Conservation (phyloP, 208 protist species). For the Trichomonas gallinae region DNA sequence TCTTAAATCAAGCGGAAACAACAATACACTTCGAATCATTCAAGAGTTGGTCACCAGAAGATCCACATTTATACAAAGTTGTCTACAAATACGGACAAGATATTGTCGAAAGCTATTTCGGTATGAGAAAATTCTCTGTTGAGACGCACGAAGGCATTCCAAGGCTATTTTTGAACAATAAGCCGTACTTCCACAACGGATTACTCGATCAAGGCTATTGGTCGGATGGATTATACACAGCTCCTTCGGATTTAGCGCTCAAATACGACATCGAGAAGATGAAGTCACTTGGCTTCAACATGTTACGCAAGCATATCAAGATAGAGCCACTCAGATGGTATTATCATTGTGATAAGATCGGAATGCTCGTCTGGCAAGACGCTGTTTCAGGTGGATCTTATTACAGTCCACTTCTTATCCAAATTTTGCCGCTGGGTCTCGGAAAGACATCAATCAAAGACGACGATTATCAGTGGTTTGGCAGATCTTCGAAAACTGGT, state of each 20-base stretch:
- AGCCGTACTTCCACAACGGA: slow-evolving; percentile 24
- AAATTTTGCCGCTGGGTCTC: not conserved
- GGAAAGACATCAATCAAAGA: not conserved
- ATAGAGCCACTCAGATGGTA: slow-evolving; percentile 25
- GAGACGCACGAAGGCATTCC: not conserved
- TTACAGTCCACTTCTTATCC: not conserved
- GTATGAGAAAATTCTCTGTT: not conserved
- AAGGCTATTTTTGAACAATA: not conserved
- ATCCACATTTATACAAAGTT: not conserved
- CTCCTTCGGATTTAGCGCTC: slow-evolving; percentile 22
- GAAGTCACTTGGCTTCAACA: slow-evolving; percentile 28
- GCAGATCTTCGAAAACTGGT: not conserved
- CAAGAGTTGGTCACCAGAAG: not conserved
- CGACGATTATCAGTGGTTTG: not conserved
- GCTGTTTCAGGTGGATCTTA: not conserved
- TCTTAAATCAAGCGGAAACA: not conserved
- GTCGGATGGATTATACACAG: slow-evolving; percentile 27
- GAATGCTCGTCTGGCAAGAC: slow-evolving; percentile 32
- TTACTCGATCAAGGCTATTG: slow-evolving; percentile 27
- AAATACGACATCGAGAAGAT: not conserved
- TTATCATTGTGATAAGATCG: slow-evolving; percentile 24
- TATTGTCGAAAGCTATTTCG: not conserved
- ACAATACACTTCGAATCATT: not conserved
- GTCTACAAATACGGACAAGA: not conserved
- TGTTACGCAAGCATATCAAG: slow-evolving; percentile 26